Evolutionary conservation across 164 flowering plant genomes (phyloP).

Genomic region (Nymphaea thermarum): DNA sequence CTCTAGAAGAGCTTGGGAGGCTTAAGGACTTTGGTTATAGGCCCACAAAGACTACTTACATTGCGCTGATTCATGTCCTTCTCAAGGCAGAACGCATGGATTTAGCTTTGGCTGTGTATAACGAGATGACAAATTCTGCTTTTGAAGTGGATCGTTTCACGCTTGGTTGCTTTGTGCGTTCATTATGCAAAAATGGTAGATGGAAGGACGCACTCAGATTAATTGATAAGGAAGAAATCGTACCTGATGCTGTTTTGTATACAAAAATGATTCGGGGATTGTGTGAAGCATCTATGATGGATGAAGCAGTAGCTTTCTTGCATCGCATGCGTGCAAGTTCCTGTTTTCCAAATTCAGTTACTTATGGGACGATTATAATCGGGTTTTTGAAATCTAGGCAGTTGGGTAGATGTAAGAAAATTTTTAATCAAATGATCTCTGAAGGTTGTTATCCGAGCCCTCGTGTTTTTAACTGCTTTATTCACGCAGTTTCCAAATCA

Average conservation of each 20-base stretch:
- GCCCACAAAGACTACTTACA: slow-evolving; percentile 54
- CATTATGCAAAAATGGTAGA: slow-evolving; percentile 60
- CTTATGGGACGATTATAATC: slow-evolving; percentile 56
- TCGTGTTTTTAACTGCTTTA: slow-evolving; percentile 57
- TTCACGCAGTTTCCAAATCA: slow-evolving; percentile 62
- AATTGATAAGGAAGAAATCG: slow-evolving; percentile 62
- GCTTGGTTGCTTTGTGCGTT: slow-evolving; percentile 42
- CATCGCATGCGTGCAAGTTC: slow-evolving; percentile 60
- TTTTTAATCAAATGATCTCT: slow-evolving; percentile 71
- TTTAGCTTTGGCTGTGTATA: slow-evolving; percentile 45
- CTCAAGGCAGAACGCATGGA: slow-evolving; percentile 54
- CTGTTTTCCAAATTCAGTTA: slow-evolving; percentile 73
- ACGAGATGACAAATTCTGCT: slow-evolving; percentile 54
- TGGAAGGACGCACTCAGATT: slow-evolving; percentile 67
- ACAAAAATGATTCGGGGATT: slow-evolving; percentile 79
- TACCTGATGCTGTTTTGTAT: slow-evolving; percentile 51
- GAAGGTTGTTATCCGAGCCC: slow-evolving; percentile 86
- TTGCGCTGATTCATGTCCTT: slow-evolving; percentile 64
- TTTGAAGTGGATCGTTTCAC: slow-evolving; percentile 47
- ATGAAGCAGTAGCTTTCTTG: slow-evolving; percentile 79
- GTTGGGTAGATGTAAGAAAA: slow-evolving; percentile 78
- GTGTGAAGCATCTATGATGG: slow-evolving; percentile 88
- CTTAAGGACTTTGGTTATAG: slow-evolving; percentile 73
- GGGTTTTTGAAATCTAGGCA: slow-evolving; percentile 54
- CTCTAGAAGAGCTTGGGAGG: slow-evolving; percentile 88